Evolutionary conservation across 2,329 filamentous ascomycete species (phyloP), one percentile per base, ranked within the genome.

Genomic region (Beauveria caledonica): DNA sequence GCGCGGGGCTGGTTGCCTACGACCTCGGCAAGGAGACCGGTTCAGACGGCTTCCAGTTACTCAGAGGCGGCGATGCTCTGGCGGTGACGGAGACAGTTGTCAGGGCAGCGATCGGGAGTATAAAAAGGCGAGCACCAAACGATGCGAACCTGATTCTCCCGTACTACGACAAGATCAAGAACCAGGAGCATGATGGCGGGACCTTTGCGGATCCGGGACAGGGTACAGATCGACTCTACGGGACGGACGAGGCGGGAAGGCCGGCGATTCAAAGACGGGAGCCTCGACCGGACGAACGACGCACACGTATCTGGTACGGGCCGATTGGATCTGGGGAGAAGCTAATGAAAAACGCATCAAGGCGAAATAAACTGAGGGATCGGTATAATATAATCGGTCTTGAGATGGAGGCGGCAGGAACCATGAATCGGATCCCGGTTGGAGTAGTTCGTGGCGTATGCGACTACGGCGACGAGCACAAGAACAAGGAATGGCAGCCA

Each of bases 1-100:
- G 60, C 17, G 62, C 70, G 1, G 70, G 65, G 0, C 45, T 73
- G 0, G 51, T 74, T 8, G 65, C 69, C 0, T 75, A 74, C 46
- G 66, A 70, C 2, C 57, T 73, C 2, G 70, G 70, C 0, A 50
- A 33, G 11, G 44, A 45, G 19, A 45, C 19, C 5, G 9, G 5
- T 45, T 45, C 9, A 2, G 9, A 45, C 9, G 19, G 19, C 44
- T 45, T 45, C 19, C 19, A 45, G 19, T 23, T 23, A 45, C 44
- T 45, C 13, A 45, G 19, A 45, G 44, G 19, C 8, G 44, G 44
- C 44, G 9, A 23, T 45, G 44, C 13, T 23, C 19, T 45, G 44
- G 19, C 19, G 44, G 19, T 23, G 9, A 45, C 44, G 3, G 44
- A 45, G 19, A 2, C 19, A 3, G 44, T 45, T 23, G 44, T 45